Percentiles rank a stretch among this genome's conserved stretches.
Conservation (phyloP, 768 basidiomycete genomes). For the Cyathus striatus region DNA sequence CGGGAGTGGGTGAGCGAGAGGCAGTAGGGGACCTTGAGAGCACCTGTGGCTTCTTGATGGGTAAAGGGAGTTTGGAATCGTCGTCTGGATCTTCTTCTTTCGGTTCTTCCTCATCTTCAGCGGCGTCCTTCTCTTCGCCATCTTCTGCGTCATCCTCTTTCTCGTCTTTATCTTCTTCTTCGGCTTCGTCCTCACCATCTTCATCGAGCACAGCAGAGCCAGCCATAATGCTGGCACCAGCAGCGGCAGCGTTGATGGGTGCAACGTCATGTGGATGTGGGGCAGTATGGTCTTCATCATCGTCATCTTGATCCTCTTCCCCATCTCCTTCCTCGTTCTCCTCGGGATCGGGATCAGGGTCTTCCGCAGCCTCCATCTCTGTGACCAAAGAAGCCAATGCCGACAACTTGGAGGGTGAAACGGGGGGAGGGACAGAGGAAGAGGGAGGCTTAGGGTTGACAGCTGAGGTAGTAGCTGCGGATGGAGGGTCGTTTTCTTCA, state of each 20-base stretch:
- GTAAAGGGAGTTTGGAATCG: conserved; percentile 27
- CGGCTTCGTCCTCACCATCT: neutral
- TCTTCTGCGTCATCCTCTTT: neutral
- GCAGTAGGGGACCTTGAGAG: conserved; percentile 26
- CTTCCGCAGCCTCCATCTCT: too few species aligned
- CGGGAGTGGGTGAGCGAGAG: conserved; percentile 38
- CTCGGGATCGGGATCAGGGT: conserved; percentile 5
- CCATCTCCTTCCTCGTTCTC: conserved; percentile 11
- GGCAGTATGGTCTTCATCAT: conserved; percentile 6
- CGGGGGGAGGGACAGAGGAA: too few species aligned
- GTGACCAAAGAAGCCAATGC: too few species aligned
- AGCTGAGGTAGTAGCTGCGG: too few species aligned
- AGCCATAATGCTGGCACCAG: conserved; percentile 46
- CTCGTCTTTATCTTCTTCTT: neutral
- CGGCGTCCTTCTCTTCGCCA: too few species aligned
- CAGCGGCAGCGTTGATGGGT: conserved; percentile 28
- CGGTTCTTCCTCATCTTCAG: neutral
- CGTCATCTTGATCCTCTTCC: conserved; percentile 11
- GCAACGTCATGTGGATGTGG: conserved; percentile 15
- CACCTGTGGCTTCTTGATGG: too few species aligned
- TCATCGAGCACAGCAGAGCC: conserved; percentile 31
- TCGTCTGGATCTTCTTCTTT: neutral
- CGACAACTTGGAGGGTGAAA: too few species aligned
- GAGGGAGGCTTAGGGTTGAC: too few species aligned
- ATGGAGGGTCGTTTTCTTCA: too few species aligned